Base-by-base conservation (phyloP, 129 eudicot species). In the Flaveria sonorensis region DNA sequence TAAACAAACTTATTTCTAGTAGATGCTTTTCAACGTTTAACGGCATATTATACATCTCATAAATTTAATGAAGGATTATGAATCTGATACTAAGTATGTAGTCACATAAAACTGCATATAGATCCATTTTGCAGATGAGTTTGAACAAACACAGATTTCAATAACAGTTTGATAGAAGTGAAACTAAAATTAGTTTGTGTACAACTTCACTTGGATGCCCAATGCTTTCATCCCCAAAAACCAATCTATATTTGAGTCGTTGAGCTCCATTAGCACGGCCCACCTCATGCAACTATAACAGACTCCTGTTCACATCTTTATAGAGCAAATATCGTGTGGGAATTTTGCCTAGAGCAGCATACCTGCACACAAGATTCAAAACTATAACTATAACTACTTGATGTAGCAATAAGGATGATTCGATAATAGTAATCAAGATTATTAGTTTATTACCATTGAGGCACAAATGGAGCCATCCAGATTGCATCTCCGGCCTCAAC, bases 401-500 rank as follows among this genome's bases (percentile, higher is more conserved):
- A 59, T 36, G 40, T 36, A 36, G 40, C 40, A 0, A 36, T 36
- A 5, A 11, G 61, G 16, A 52, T 36, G 36, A 71, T 70, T 55
- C 18, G 5, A 70, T 74, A 20, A 75, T 43, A 63, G 48, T 16
- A 24, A 14, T 23, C 59, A 32, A 70, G 50, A 45, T 45, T 45
- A 45, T 45, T 45, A 45, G 70, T 9, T 61, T 50, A 86, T 84
- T 79, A 95, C 97, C 97, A 95, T 62, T 95, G 99, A 77, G 97
- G 99, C 77, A 92, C 97, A 88, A 95, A 95, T 4, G 99, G 96
- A 16, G 99, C 99, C 99, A 95, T 95, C 97, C 97, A 95, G 28
- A 95, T 92, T 15, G 91, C 88, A 85, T 92, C 99, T 12, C 99
- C 96, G 57, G 99, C 90, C 84, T 89, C 88, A 81, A 95, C 92